Evolutionary conservation across 2,329 filamentous ascomycete species (phyloP), one percentile per base, ranked within the genome.

Genomic region (Fusarium tanahbumbuense): DNA sequence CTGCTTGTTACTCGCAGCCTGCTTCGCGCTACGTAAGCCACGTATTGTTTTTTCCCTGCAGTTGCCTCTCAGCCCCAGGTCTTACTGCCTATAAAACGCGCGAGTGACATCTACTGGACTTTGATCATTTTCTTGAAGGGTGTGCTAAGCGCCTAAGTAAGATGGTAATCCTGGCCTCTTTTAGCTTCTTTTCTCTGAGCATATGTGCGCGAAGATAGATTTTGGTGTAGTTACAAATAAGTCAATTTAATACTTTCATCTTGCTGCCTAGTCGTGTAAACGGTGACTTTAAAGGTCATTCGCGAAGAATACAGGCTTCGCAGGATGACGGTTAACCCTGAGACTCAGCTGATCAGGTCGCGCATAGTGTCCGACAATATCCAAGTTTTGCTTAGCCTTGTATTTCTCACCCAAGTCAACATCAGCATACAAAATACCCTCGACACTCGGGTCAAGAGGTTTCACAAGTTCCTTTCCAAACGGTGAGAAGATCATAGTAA

Each of bases 281-380:
- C 7, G 0, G 2, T 37, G 4, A 6, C 6, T n/a, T 40, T 15
- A 61, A 18, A 61, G 58, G 2, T 61, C 54, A 8, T 61, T 59
- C 7, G 58, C 58, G 9, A 59, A 61, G 8, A 61, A 59, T 3
- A 61, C 54, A 13, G 54, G 58, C 27, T 59, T 61, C 13, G 58
- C 54, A 2, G 58, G 22, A 44, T 61, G 54, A 4, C 16, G 16
- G n/a, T 61, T 61, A 22, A 61, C 58, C 9, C 58, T 34, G 34
- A 82, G 74, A 56, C 80, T 81, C 32, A 82, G 68, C 60, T 80
- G 75, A 57, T 82, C 81, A 9, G 80, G 79, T 32, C 79, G 74
- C 8, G 77, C 75, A 56, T 81, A 78, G 32, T 76, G 75, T 1
- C 73, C 72, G 8, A 75, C 70, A 20, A 80, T 76, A 37, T 82